A percentile compares a stretch with the other conserved stretches of the same genome.
These are phyloP conservation scores for Teratosphaeria pseudoeucalypti DNA, from an alignment of 2,329 filamentous ascomycete species.

Conservation along the genomic window DNA sequence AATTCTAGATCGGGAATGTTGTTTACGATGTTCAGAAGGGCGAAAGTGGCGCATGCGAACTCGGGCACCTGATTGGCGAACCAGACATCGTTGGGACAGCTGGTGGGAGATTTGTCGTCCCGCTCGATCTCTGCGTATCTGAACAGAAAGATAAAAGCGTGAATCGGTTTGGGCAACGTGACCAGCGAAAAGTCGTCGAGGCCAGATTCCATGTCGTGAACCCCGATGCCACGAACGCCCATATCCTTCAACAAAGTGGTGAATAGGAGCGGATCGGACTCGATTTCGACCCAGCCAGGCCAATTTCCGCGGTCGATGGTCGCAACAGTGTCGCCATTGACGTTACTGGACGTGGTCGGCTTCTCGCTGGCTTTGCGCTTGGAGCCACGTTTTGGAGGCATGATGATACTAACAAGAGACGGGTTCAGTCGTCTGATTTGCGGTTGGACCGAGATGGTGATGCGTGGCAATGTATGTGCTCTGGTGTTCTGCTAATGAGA, in stretches of 20 bases:
- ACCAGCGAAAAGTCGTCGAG: conserved; percentile 57
- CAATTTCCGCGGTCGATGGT: conserved; percentile 48
- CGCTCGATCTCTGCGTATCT: conserved; percentile 48
- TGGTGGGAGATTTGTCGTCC: conserved; percentile 38
- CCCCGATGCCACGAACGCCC: conserved; percentile 61
- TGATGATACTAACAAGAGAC: not conserved
- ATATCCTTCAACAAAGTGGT: conserved; percentile 72
- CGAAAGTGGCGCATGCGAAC: conserved; percentile 87
- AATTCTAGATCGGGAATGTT: conserved; percentile 60
- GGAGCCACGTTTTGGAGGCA: conserved; percentile 14
- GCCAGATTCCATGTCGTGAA: conserved; percentile 62
- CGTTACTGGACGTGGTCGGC: conserved; percentile 25
- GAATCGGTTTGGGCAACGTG: conserved; percentile 59
- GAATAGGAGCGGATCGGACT: conserved; percentile 83
- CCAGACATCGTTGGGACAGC: conserved; percentile 62
- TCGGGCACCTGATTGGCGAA: conserved; percentile 85
- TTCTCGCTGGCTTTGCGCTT: conserved; percentile 12
- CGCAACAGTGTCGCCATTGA: conserved; percentile 4
- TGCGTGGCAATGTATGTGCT: not conserved
- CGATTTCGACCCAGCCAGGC: conserved; percentile 71
- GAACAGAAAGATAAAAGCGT: conserved; percentile 84
- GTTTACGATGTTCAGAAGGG: conserved; percentile 87
- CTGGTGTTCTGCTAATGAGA: not conserved
- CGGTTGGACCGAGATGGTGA: not conserved
- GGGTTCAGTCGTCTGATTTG: not conserved